Evolutionary conservation across 441 rosid genomes (phyloP), one percentile per base, ranked within the genome.

Genomic region (Populus hybrid): DNA sequence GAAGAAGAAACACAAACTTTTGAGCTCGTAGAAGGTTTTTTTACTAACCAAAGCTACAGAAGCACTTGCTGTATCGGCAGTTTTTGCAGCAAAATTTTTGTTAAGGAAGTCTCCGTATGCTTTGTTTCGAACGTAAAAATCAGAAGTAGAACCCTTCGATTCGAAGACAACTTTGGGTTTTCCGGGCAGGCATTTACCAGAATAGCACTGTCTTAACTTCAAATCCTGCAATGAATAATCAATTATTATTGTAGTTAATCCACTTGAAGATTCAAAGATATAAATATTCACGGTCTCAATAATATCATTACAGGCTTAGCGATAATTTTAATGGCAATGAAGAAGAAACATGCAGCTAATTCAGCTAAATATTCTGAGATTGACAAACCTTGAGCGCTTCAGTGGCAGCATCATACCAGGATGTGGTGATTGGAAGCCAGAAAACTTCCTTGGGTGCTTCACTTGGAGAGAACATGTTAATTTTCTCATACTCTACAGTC

Each of bases 31-130:
- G 10, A 2, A 30, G 0, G 34, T 2, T 34, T 8, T n/a, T 64
- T 2, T 19, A 24, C 73, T 59, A 2, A 78, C 80, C 80, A 78
- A 10, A 19, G 19, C 67, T 34, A 18, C 16, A 3, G 80, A 67
- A 21, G 23, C 36, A 8, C 72, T 24, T 1, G 28, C 1, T 2
- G 38, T 72, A 36, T 78, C 80, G 9, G 57, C 73, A 16, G 38
- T 67, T 9, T 76, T 72, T 11, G 18, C 72, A 4, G 7, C 1
- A 11, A 46, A 72, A 23, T 16, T 18, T 6, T 57, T 11, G 67
- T 21, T 16, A 23, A 78, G 72, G 71, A 72, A 57, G 3, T 72
- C 76, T 72, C 72, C 34, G 8, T 67, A 78, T 1, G 72, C 76
- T 2, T 38, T 7, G 12, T 78, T 78, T 26, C 14, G 10, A 7